Conservation (phyloP, 1,284 basidiomycete genomes). For the Ganoderma multipileum region DNA sequence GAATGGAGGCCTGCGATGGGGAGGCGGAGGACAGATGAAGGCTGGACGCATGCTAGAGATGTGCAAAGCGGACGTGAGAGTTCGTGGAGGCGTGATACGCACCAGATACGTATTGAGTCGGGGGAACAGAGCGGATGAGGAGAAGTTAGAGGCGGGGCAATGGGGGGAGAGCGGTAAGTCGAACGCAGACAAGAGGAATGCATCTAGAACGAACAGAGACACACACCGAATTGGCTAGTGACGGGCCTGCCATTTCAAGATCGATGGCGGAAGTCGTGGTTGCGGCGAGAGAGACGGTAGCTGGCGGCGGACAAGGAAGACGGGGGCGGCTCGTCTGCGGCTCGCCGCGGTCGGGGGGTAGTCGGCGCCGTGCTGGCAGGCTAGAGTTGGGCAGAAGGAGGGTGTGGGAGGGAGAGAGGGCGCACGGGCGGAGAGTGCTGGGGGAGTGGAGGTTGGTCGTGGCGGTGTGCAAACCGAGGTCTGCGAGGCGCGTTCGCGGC, state of each 20-base stretch:
- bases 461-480: neutral
- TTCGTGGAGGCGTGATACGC: slow-evolving; percentile 9
- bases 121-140: neutral
- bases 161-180: neutral
- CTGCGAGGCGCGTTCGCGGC: slow-evolving; percentile 1
- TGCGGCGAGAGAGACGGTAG: neutral
- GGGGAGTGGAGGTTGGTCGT: neutral
- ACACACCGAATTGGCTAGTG: slow-evolving; percentile 10
- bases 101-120: slow-evolving; percentile 9
- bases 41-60: slow-evolving; percentile 9
- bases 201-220: neutral
- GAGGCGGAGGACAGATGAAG: slow-evolving; percentile 9
- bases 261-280: slow-evolving; percentile 15
- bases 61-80: neutral
- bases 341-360: neutral
- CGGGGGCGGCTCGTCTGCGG: slow-evolving; percentile 6
- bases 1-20: slow-evolving; percentile 2
- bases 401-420: neutral
- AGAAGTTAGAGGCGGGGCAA: neutral
- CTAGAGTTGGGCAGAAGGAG: neutral
- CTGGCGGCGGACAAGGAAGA: neutral
- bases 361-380: slow-evolving; percentile 3
- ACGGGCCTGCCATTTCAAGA: slow-evolving; percentile 26
- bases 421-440: neutral
- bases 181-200: neutral